Conservation (phyloP, 805 yeast genomes). For the Teunomyces tritomae region DNA sequence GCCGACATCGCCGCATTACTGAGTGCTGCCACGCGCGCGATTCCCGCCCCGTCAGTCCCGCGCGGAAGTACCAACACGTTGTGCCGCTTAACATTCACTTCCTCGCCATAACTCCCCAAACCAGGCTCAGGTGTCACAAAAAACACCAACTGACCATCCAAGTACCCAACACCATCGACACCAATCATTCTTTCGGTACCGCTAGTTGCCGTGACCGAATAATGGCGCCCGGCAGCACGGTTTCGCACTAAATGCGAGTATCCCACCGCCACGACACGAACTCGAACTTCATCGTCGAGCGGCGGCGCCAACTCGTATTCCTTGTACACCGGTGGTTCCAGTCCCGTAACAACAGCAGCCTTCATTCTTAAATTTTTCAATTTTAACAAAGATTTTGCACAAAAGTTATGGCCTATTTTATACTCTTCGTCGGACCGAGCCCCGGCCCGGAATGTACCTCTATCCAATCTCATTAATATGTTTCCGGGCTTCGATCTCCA, state of each 20-base stretch:
- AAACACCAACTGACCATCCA: slow-evolving; percentile 9
- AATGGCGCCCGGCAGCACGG: slow-evolving; percentile 10
- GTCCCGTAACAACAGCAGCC: slow-evolving; percentile 5
- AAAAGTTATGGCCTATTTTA: neutral
- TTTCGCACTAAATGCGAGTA: slow-evolving; percentile 9
- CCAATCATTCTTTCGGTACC: slow-evolving; percentile 7
- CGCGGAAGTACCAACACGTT: slow-evolving; percentile 5
- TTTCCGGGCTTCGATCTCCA: neutral
- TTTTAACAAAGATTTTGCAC: too few relatives aligned
- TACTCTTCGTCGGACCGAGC: neutral
- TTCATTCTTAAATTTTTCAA: neutral
- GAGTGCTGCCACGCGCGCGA: slow-evolving; percentile 10
- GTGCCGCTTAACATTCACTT: slow-evolving; percentile 7
- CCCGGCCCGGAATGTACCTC: too few relatives aligned
- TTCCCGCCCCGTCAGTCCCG: slow-evolving; percentile 4
- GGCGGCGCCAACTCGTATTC: slow-evolving; percentile 4
- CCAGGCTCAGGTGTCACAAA: slow-evolving; percentile 4
- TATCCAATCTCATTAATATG: neutral
- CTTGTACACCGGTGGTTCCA: slow-evolving; percentile 3
- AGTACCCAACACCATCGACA: slow-evolving; percentile 12
- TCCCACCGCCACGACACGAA: slow-evolving; percentile 10
- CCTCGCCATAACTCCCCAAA: slow-evolving; percentile 8
- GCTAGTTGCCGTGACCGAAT: neutral
- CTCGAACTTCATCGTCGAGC: slow-evolving; percentile 8
- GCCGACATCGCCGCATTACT: slow-evolving; percentile 10